phyloP scores from a whole-genome alignment of 805 yeast species.

The Starmerella geochares region DNA sequence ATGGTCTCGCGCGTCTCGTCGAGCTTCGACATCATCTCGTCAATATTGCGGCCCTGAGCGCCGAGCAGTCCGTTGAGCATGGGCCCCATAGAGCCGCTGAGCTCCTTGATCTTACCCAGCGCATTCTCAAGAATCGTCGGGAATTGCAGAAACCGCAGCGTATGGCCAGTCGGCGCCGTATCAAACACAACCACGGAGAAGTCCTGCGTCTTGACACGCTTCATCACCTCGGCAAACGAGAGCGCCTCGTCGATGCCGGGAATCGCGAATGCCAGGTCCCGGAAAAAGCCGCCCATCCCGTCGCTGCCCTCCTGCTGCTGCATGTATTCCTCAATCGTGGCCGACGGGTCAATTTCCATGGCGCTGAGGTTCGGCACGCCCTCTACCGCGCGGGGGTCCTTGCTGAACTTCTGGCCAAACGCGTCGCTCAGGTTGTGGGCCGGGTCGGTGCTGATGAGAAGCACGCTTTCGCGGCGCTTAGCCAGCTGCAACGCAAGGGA shows the following conservation, averaged over 20 bases:
- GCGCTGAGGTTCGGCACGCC: constrained; percentile 83
- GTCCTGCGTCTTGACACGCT: constrained; percentile 71
- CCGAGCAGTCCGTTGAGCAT: constrained; percentile 71
- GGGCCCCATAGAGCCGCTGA: constrained; percentile 82
- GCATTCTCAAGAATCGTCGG: constrained; percentile 87
- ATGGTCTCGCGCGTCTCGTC: constrained; percentile 73
- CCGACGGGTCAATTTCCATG: constrained; percentile 97
- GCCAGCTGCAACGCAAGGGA: constrained; percentile 93
- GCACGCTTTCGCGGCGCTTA: constrained; percentile 65
- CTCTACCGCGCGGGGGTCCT: constrained; percentile 88
- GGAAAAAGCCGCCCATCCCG: constrained; percentile 62
- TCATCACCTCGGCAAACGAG: constrained; percentile 94
- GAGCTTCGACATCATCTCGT: constrained; percentile 67
- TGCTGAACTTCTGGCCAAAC: constrained; percentile 94
- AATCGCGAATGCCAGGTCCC: constrained; percentile 84
- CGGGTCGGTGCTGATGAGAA: constrained; percentile 93
- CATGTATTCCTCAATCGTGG: constrained; percentile 77
- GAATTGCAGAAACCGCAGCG: constrained; percentile 84
- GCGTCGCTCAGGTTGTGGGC: constrained; percentile 98
- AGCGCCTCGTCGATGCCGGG: constrained; percentile 99
- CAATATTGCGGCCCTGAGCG: constrained; percentile 35
- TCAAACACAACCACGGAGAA: constrained; percentile 91
- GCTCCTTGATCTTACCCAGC: constrained; percentile 74
- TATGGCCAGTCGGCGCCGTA: constrained; percentile 99
- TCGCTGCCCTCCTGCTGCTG: constrained; percentile 35